These are phyloP conservation scores for Stenogyne calaminthoides DNA, from an alignment of 305 asterid genomes.

Conservation along the genomic window DNA sequence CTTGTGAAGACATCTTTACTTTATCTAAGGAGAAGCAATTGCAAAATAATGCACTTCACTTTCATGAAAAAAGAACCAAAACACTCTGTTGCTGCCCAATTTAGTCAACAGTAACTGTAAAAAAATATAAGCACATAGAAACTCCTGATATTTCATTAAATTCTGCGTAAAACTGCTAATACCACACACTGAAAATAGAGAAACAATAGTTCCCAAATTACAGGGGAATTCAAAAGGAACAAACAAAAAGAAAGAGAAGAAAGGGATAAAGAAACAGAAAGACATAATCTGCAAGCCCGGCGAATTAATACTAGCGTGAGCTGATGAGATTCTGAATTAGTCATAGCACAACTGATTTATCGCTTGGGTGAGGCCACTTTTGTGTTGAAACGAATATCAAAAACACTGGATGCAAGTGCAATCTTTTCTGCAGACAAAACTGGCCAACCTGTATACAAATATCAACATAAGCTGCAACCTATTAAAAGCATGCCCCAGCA, in stretches of 20 bases:
- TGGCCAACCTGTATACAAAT: constrained; percentile 48
- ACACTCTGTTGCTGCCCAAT: background rate
- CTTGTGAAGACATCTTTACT: background rate
- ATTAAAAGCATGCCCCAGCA: constrained; percentile 39
- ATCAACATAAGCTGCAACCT: constrained; percentile 44
- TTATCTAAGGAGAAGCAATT: background rate
- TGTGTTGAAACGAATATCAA: constrained; percentile 3
- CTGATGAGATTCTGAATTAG: constrained; percentile 15
- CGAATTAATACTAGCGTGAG: background rate
- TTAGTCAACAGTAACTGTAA: background rate
- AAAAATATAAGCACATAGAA: background rate
- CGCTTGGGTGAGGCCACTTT: constrained; percentile 23
- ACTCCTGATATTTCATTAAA: background rate
- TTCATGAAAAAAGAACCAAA: background rate
- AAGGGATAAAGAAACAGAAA: background rate
- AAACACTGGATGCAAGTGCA: constrained; percentile 24
- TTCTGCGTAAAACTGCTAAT: background rate
- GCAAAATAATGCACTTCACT: background rate
- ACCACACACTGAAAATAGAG: background rate
- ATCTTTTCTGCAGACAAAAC: constrained; percentile 40
- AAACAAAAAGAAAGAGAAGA: background rate
- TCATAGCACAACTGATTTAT: background rate
- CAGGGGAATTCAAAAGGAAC: background rate
- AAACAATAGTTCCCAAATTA: constrained; percentile 13
- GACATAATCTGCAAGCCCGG: background rate